Conservation (phyloP, 2,329 filamentous ascomycete species). For the Penicillium sp. region DNA sequence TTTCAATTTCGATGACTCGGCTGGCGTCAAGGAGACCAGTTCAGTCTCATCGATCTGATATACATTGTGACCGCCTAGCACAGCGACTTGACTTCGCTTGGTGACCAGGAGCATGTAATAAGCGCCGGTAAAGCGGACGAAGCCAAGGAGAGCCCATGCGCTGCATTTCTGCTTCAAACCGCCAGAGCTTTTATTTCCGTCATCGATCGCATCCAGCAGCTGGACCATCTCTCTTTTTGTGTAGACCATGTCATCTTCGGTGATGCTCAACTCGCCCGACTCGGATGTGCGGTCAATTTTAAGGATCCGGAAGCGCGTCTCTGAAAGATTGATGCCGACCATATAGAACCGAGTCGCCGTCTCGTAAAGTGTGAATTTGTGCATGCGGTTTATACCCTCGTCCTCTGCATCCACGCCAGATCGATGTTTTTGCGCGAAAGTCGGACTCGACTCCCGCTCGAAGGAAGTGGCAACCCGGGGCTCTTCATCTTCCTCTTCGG, state of each 20-base stretch:
- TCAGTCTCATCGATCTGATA: conserved; percentile 96
- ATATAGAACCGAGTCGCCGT: conserved; percentile 92
- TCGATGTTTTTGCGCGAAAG: conserved; percentile 42
- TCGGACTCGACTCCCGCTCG: conserved; percentile 44
- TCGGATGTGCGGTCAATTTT: conserved; percentile 92
- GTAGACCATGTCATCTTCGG: conserved; percentile 94
- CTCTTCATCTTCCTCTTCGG: conserved; percentile 48
- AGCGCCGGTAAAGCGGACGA: conserved; percentile 91
- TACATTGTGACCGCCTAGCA: conserved; percentile 93
- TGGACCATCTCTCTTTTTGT: conserved; percentile 89
- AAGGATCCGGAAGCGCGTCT: conserved; percentile 84
- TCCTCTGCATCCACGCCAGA: conserved; percentile 42
- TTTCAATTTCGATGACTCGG: conserved; percentile 66
- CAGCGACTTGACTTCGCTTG: conserved; percentile 92
- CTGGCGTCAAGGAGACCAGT: conserved; percentile 79
- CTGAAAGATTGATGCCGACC: conserved; percentile 86
- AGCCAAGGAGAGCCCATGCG: conserved; percentile 91
- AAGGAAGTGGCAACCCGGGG: conserved; percentile 49
- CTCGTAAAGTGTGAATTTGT: conserved; percentile 97
- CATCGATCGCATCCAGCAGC: conserved; percentile 89
- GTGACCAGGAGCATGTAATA: conserved; percentile 98
- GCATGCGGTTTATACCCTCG: conserved; percentile 67
- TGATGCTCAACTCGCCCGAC: conserved; percentile 75
- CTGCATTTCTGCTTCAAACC: conserved; percentile 87
- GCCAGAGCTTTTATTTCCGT: conserved; percentile 88